Evolutionary conservation across 1,139 yeast genomes (phyloP), one percentile per base, ranked within the genome.

Genomic region (Blastobotrys capitulatus): DNA sequence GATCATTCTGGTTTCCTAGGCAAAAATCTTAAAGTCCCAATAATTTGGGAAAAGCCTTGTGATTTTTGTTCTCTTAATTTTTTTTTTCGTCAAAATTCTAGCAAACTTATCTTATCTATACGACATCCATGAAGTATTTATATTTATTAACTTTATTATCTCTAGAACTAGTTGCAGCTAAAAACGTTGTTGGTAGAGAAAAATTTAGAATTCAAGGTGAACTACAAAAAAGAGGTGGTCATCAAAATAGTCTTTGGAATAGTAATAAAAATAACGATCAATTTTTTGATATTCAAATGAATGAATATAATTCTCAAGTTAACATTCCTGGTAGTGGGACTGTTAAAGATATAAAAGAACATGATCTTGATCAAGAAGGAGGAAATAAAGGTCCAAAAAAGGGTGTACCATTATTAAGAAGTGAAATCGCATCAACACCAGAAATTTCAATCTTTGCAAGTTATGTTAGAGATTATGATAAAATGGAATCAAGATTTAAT

Each of bases 361-460:
- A 27, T n/a, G 48, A 43, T 26, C 44, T 47, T 7, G 36, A 42
- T 16, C 38, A 34, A 20, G 59, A 47, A 27, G 6, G 25, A 7
- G 25, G 4, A 22, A 57, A 56, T 59, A 68, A 64, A 60, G 66
- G 59, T 55, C 68, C 65, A 34, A 54, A 55, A 31, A 55, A 54
- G 10, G 68, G 67, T 18, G 63, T 65, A 29, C 57, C 65, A 27
- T 57, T 66, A 39, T 58, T 67, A 48, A 56, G 61, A 22, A 66
- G 70, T 15, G 66, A 65, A 39, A 57, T 68, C 37, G 65, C 66
- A 1, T 59, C 62, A 25, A 57, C 59, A 50, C 56, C 60, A 13
- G 67, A 63, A n/a, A 58, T 66, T 36, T 57, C 64, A 47, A 64
- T 65, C 40, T 67, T 66, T 52, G 64, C 67, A 16, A 55, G 66